phyloP scores from a whole-genome alignment of 352 stramenopile genomes.

The Globisporangium cystogenes region DNA sequence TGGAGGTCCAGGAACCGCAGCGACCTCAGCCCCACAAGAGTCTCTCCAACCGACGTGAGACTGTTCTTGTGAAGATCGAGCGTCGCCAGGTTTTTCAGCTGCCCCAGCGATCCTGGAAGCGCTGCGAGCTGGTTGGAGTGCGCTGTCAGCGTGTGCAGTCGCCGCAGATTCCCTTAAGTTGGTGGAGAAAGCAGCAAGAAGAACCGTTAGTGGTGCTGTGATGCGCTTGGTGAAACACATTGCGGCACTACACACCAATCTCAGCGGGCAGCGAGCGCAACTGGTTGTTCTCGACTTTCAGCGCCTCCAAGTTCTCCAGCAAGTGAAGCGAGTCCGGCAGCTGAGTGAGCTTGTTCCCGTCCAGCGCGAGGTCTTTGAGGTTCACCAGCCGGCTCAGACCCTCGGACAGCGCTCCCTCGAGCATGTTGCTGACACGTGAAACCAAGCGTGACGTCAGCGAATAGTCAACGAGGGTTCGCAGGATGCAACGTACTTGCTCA shows the following conservation, averaged over 20 bases:
- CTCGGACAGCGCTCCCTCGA: slow-evolving; percentile 44
- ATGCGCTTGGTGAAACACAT: not conserved
- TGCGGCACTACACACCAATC: slow-evolving; percentile 28
- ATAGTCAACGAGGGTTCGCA: not conserved
- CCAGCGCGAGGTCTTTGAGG: slow-evolving; percentile 52
- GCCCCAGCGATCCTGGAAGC: slow-evolving; percentile 43
- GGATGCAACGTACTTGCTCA: slow-evolving; percentile 63
- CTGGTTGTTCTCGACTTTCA: slow-evolving; percentile 64
- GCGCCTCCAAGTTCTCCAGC: slow-evolving; percentile 43
- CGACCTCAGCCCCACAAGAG: slow-evolving; percentile 23
- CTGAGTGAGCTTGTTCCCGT: slow-evolving; percentile 56
- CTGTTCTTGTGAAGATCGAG: slow-evolving; percentile 78
- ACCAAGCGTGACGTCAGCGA: not conserved
- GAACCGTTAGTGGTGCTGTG: not conserved
- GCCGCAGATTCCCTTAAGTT: slow-evolving; percentile 23
- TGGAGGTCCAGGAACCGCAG: slow-evolving; percentile 69
- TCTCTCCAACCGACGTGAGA: slow-evolving; percentile 26
- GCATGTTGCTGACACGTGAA: slow-evolving; percentile 39
- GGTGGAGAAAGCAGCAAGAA: not conserved
- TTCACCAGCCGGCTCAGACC: slow-evolving; percentile 43
- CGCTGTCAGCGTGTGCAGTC: slow-evolving; percentile 47
- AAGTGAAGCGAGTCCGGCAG: slow-evolving; percentile 45
- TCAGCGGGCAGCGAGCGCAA: slow-evolving; percentile 33
- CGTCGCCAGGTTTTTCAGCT: slow-evolving; percentile 37
- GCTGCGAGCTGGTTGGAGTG: slow-evolving; percentile 57